These are phyloP conservation scores for Tuber microsphaerosporum DNA, from an alignment of 495 filamentous ascomycete genomes.

Conservation along the genomic window DNA sequence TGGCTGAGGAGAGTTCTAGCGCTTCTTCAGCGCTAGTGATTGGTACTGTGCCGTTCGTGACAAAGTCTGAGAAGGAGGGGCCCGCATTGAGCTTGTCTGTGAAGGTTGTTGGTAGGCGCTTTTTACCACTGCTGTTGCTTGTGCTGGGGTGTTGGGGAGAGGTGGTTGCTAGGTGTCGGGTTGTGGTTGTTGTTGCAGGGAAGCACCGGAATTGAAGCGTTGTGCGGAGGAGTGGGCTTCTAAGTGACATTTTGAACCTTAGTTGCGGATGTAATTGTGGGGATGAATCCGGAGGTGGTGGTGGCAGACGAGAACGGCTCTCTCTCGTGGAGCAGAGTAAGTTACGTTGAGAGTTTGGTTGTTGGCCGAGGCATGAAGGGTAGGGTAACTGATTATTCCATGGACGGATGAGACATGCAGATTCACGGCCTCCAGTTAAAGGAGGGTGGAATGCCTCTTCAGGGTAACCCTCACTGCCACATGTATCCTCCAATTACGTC, in stretches of 20 bases:
- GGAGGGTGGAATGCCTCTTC: no score
- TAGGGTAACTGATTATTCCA: not conserved
- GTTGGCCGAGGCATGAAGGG: not conserved
- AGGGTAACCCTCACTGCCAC: no score
- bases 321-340: not conserved
- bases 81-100: constrained; percentile 71
- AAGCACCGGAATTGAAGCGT: not conserved
- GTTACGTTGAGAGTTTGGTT: not conserved
- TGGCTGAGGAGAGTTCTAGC: constrained; percentile 52
- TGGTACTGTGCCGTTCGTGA: constrained; percentile 46
- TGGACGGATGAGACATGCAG: no score
- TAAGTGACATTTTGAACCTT: not conserved
- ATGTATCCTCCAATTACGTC: no score
- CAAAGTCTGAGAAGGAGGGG: constrained; percentile 79
- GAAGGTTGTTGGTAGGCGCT: constrained; percentile 58
- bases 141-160: not conserved
- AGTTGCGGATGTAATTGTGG: not conserved
- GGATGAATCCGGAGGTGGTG: not conserved
- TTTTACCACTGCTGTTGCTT: constrained; percentile 4
- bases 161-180: constrained; percentile 8
- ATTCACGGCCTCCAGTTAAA: no score
- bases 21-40: constrained; percentile 30
- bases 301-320: not conserved
- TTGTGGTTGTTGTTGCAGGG: not conserved
- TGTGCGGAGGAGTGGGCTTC: not conserved